Percentiles rank a stretch among this genome's conserved stretches.
Evolutionary conservation across 2,329 filamentous ascomycete genomes (phyloP).

Genomic region (Neocatenulostroma microsporum): DNA sequence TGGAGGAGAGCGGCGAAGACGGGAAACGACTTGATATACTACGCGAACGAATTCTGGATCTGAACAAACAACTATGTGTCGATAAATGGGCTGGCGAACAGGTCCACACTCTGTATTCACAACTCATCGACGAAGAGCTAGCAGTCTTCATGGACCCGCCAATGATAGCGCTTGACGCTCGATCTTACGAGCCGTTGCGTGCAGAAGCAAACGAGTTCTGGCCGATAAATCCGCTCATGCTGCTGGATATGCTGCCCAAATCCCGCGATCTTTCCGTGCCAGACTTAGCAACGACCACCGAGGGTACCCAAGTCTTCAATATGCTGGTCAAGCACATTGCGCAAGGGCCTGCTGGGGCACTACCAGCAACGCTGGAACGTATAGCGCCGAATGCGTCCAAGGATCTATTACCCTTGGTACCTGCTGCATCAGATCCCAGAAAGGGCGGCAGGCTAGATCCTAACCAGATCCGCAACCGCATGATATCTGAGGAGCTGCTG

Average conservation of each 20-base stretch:
- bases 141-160: constrained; percentile 16
- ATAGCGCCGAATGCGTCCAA: constrained; percentile 56
- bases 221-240: constrained; percentile 41
- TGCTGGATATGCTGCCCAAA: constrained; percentile 62
- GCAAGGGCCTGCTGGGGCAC: constrained; percentile 24
- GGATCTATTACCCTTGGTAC: constrained; percentile 44
- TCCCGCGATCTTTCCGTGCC: constrained; percentile 23
- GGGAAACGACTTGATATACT: constrained; percentile 8
- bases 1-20: constrained; percentile 15
- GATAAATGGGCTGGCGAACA: neutral
- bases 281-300: constrained; percentile 17
- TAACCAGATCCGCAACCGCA: constrained; percentile 40
- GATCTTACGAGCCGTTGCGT: constrained; percentile 61
- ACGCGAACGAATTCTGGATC: constrained; percentile 3
- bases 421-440: constrained; percentile 42
- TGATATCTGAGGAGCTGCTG: constrained; percentile 49
- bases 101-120: neutral
- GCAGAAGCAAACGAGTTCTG: constrained; percentile 56
- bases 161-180: constrained; percentile 58
- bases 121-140: constrained; percentile 16
- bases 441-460: constrained; percentile 40
- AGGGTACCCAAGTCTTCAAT: constrained; percentile 18
- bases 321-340: constrained; percentile 46
- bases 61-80: constrained; percentile 1
- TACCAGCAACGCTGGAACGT: constrained; percentile 42